A percentile compares a stretch with the other conserved stretches of the same genome.
Conservation (phyloP, 129 eudicot genomes). For the Flaveria robusta region DNA sequence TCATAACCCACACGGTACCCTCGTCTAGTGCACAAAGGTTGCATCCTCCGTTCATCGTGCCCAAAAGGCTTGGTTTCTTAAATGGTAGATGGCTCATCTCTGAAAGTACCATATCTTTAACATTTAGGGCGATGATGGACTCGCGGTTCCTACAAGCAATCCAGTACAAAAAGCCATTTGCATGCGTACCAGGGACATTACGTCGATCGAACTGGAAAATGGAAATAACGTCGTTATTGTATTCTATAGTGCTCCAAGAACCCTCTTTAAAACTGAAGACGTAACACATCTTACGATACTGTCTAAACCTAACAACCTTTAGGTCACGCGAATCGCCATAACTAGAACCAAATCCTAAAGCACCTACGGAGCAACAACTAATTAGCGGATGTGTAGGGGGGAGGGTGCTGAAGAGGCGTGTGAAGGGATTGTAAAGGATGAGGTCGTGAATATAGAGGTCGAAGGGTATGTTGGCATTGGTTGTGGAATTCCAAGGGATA, state of each 20-base stretch:
- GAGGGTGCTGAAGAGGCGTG: no score
- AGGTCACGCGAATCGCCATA: slow-evolving; percentile 2
- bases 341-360: not conserved
- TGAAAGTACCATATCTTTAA: slow-evolving; percentile 15
- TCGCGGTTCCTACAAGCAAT: not conserved
- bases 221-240: no score
- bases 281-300: not conserved
- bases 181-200: not conserved
- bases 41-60: not conserved
- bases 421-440: no score
- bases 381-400: no score
- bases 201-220: not conserved
- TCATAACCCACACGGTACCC: not conserved
- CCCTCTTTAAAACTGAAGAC: not conserved
- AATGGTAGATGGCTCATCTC: not conserved
- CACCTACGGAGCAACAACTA: no score
- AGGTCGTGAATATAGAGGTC: no score
- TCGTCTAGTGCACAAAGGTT: not conserved
- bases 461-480: no score
- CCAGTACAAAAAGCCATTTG: slow-evolving; percentile 19
- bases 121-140: not conserved
- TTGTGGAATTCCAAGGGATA: no score
- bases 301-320: slow-evolving; percentile 7
- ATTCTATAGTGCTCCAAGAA: not conserved
- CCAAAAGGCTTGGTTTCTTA: not conserved